Percentiles rank a stretch among this genome's conserved stretches.
Evolutionary conservation across 75 land plant species (phyloP).

Genomic region (Cunninghamia lanceolata): DNA sequence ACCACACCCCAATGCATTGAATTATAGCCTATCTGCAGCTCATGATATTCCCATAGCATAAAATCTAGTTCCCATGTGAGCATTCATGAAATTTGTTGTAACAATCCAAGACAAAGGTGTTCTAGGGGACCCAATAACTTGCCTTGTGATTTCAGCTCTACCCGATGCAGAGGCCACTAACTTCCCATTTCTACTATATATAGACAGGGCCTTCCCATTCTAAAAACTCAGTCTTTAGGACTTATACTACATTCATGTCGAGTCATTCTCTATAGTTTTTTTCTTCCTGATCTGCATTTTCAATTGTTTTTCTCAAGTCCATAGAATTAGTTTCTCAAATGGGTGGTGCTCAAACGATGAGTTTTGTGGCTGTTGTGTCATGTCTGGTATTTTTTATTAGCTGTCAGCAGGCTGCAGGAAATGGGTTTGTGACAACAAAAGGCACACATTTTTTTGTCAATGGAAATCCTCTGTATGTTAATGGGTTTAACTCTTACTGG

Average conservation of each 20-base stretch:
- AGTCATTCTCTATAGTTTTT: background rate
- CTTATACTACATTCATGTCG: background rate
- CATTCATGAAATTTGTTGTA: constrained; percentile 2
- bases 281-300: background rate
- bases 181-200: background rate
- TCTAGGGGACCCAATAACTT: background rate
- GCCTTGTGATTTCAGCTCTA: background rate
- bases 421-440: constrained; percentile 36
- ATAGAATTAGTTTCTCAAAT: background rate
- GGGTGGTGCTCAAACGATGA: background rate
- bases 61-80: constrained; percentile 4
- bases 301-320: background rate
- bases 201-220: background rate
- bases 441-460: constrained; percentile 52
- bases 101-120: background rate
- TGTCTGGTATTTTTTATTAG: background rate
- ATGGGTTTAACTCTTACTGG: constrained; percentile 87
- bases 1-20: background rate
- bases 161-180: background rate
- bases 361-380: background rate
- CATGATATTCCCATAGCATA: background rate
- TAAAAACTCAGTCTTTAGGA: too few species aligned
- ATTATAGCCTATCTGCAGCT: background rate
- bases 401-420: constrained; percentile 16
- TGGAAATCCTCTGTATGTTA: constrained; percentile 58